Base-by-base conservation (phyloP, 23 red algal genomes). In the Gracilaria caudata region DNA sequence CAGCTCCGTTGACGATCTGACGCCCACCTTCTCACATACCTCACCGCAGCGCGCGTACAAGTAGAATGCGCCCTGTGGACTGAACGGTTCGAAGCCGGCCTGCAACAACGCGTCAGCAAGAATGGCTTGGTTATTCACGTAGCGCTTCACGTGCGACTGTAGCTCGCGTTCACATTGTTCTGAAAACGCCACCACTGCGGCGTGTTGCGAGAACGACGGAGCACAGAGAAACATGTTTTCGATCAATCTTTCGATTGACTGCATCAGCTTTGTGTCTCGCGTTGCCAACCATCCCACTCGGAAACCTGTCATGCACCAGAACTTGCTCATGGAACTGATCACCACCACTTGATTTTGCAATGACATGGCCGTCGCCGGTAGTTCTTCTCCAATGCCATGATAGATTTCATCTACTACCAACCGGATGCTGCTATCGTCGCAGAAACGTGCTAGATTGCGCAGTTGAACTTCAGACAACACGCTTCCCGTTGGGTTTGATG, bases 361-460 rank as follows among this genome's bases (percentile, higher is more conserved):
- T 51, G 21, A 12, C 23, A 64, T 47, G 24, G 77, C 87, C 14
- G 87, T 73, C 11, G 77, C 44, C 3, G 41, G 43, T 21, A 57
- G 26, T n/a, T 63, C 25, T 10, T 59, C 53, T 23, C 72, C 44
- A 29, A 91, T 91, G 32, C 87, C 74, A 61, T 91, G 87, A 64
- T 91, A 91, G 60, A 91, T 82, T 41, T 91, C 87, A 56, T 91
- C 87, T 8, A 80, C 63, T 24, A 91, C 64, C 28, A 91, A 59
- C 28, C 77, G 36, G 10, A 91, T 68, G 57, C 53, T 37, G 11
- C 73, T 43, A 10, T 64, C 34, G 9, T 45, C 24, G 61, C 75
- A 81, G 37, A 68, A 91, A 0, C 20, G 29, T 13, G 87, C 87
- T 25, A 91, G 60, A 32, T 35, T 19, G 34, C 33, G 21, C 1